Evolutionary conservation across 2,329 filamentous ascomycete species (phyloP).

Genomic region (Juglanconis juglandina): DNA sequence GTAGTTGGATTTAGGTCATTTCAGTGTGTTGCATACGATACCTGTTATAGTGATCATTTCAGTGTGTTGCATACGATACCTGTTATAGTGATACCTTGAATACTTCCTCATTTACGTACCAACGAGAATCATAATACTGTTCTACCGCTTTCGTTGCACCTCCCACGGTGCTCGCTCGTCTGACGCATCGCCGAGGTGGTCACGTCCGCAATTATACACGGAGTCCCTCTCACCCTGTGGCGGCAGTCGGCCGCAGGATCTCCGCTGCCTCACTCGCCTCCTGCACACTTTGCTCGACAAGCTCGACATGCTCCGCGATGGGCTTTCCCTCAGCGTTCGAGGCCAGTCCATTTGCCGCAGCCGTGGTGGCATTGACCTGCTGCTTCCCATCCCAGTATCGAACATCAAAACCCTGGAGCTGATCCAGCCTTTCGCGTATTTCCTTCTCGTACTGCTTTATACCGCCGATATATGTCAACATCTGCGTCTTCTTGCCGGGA

Average conservation of each 20-base stretch:
- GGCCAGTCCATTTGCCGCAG: neutral
- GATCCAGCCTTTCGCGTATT: neutral
- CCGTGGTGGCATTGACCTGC: too few species aligned
- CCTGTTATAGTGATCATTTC: too few species aligned
- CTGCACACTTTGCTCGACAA: neutral
- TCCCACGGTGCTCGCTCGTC: too few species aligned
- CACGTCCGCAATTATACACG: too few species aligned
- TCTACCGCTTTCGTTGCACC: too few species aligned
- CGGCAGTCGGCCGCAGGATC: neutral
- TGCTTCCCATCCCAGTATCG: neutral
- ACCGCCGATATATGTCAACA: slow-evolving; percentile 2
- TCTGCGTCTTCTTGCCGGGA: slow-evolving; percentile 5
- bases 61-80: too few species aligned
- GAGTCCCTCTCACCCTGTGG: neutral
- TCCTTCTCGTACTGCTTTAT: neutral
- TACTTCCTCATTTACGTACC: too few species aligned
- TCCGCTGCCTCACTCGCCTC: slow-evolving; percentile 5
- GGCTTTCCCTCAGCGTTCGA: neutral
- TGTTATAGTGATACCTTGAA: neutral
- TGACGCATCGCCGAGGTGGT: too few species aligned
- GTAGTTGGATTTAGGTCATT: too few species aligned
- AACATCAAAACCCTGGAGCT: slow-evolving; percentile 6
- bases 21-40: too few species aligned
- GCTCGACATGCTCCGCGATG: neutral
- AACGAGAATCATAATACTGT: too few species aligned